Conservation (phyloP, 495 filamentous ascomycete genomes). For the Astrothelium subdiscretum region DNA sequence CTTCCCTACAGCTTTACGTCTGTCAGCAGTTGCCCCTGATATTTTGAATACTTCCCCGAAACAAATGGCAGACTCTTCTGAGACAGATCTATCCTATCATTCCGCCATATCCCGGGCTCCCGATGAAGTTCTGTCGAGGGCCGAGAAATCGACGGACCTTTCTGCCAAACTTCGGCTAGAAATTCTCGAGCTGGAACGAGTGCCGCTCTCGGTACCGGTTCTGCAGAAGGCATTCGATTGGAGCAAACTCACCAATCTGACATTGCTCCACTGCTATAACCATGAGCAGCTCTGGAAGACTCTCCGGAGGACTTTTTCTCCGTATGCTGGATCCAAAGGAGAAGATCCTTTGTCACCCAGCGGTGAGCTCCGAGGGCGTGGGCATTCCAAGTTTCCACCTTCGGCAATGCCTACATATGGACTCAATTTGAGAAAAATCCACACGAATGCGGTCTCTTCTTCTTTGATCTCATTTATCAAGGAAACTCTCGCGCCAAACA, state of each 20-base stretch:
- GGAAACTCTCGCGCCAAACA: constrained; percentile 75
- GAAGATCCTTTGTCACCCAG: neutral
- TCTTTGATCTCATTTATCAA: constrained; percentile 73
- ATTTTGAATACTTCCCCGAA: neutral
- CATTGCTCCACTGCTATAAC: constrained; percentile 66
- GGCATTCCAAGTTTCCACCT: constrained; percentile 9
- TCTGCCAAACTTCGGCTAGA: constrained; percentile 51
- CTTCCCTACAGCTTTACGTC: neutral
- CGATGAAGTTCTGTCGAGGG: constrained; percentile 3
- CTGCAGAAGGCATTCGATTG: constrained; percentile 68
- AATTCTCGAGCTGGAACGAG: constrained; percentile 72
- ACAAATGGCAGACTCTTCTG: neutral
- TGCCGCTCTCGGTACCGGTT: constrained; percentile 57
- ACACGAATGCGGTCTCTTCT: constrained; percentile 69
- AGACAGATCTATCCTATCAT: neutral
- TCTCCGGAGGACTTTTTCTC: constrained; percentile 60
- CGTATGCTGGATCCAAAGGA: constrained; percentile 24
- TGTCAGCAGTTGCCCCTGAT: neutral
- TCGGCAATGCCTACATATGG: constrained; percentile 37
- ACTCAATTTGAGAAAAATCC: constrained; percentile 65
- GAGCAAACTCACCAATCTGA: constrained; percentile 64
- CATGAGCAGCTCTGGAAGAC: constrained; percentile 76
- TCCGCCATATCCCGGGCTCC: too few species aligned
- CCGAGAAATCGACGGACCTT: neutral
- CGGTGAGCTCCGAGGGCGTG: neutral